phyloP scores from a whole-genome alignment of 371 early-diverging fungal species.

The Mucor racemosus region DNA sequence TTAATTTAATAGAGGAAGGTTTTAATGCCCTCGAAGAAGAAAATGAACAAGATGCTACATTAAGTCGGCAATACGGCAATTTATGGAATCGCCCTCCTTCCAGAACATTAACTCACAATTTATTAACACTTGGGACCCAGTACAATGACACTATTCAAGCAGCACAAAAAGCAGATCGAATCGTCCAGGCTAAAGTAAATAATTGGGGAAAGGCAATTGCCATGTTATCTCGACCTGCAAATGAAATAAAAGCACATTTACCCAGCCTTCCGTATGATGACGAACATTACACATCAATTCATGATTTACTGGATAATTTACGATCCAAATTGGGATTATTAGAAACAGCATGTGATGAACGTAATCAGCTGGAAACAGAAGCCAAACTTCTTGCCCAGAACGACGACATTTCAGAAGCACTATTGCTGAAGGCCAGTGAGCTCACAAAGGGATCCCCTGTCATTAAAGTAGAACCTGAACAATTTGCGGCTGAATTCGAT shows the following conservation, averaged over 20 bases:
- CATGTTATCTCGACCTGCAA: slow-evolving; percentile 48
- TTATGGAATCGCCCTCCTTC: slow-evolving; percentile 70
- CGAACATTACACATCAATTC: slow-evolving; percentile 3
- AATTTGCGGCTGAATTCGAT: slow-evolving; percentile 72
- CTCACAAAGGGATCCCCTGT: slow-evolving; percentile 60
- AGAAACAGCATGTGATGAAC: slow-evolving; percentile 39
- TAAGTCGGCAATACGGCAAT: slow-evolving; percentile 57
- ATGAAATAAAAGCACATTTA: slow-evolving; percentile 29
- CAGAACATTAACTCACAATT: slow-evolving; percentile 58
- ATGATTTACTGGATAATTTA: slow-evolving; percentile 18
- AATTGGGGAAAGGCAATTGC: slow-evolving; percentile 68
- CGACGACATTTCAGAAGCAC: slow-evolving; percentile 71
- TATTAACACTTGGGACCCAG: slow-evolving; percentile 63
- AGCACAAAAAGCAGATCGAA: slow-evolving; percentile 72
- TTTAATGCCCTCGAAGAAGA: slow-evolving; percentile 75
- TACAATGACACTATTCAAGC: slow-evolving; percentile 68
- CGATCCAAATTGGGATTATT: slow-evolving; percentile 18
- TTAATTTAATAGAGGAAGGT: slow-evolving; percentile 64
- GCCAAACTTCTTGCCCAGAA: slow-evolving; percentile 36
- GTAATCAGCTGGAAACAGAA: slow-evolving; percentile 60
- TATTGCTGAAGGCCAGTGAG: slow-evolving; percentile 45
- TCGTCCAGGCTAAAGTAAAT: slow-evolving; percentile 68
- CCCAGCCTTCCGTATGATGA: slow-evolving; percentile 31
- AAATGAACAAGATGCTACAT: slow-evolving; percentile 69
- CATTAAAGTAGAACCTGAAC: slow-evolving; percentile 73